Percentiles rank a stretch among this genome's conserved stretches.
Evolutionary conservation across 805 yeast genomes (phyloP).

Genomic region (Candida tibetensis): DNA sequence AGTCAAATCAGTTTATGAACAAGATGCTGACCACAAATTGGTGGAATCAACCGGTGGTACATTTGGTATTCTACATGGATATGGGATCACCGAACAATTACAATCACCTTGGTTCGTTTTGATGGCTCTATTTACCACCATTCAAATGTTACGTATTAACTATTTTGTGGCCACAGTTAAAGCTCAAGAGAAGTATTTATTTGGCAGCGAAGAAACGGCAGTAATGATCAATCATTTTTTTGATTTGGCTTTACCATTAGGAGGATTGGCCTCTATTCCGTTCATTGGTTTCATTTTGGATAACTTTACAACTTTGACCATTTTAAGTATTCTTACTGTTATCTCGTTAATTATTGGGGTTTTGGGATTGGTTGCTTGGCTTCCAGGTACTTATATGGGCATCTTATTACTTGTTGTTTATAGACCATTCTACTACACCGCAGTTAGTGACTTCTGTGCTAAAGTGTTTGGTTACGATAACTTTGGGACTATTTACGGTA

Average conservation of each 20-base stretch:
- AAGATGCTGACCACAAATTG: slow-evolving; percentile 57
- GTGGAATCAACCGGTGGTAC: slow-evolving; percentile 48
- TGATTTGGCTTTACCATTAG: slow-evolving; percentile 83
- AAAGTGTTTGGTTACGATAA: slow-evolving; percentile 91
- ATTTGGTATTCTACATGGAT: slow-evolving; percentile 64
- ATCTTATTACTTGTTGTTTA: slow-evolving; percentile 72
- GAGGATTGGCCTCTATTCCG: slow-evolving; percentile 85
- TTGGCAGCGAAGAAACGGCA: slow-evolving; percentile 50
- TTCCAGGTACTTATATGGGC: slow-evolving; percentile 62
- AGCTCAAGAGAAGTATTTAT: slow-evolving; percentile 74
- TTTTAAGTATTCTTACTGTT: slow-evolving; percentile 49
- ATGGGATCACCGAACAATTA: slow-evolving; percentile 47
- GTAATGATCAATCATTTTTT: slow-evolving; percentile 58
- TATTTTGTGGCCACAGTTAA: slow-evolving; percentile 88
- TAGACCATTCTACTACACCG: slow-evolving; percentile 91
- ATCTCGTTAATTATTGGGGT: slow-evolving; percentile 66
- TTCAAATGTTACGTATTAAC: slow-evolving; percentile 89
- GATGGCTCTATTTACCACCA: slow-evolving; percentile 74
- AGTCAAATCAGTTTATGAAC: slow-evolving; percentile 61
- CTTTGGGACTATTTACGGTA: slow-evolving; percentile 89
- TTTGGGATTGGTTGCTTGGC: slow-evolving; percentile 59
- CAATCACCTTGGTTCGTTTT: slow-evolving; percentile 71
- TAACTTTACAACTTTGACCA: slow-evolving; percentile 59
- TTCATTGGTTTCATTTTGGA: slow-evolving; percentile 80
- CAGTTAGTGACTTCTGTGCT: slow-evolving; percentile 87